Evolutionary conservation across 768 basidiomycete species (phyloP), one percentile per base, ranked within the genome.

Genomic region (Leccinum fibrillosum): DNA sequence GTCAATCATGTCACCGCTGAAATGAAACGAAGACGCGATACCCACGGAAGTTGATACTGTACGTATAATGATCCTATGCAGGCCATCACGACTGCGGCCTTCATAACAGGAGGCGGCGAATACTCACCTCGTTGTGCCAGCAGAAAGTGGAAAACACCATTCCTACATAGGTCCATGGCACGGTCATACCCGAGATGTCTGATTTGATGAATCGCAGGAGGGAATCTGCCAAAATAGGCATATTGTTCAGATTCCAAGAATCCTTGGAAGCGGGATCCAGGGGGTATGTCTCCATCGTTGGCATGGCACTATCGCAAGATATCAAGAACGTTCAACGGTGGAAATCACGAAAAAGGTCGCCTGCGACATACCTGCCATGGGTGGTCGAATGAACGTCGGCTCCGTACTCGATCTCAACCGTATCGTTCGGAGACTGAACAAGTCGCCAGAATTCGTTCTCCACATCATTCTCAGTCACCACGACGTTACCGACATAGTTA

Each of bases 91-190:
- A 60, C 63, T 66, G 66, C 69, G 58, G 60, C 44, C 47, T 56
- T 59, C 60, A 45, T 21, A 57, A 60, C 55, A 66, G 54, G 58
- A 47, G 53, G 58, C 23, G 62, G 61, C 49, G 63, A 48, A 47
- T 61, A 67, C 78, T 56, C 65, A 90, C 91, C 84, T 94, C 95
- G 68, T 99, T 99, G 76, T 99, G 97, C 97, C 97, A 99, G 71
- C 96, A 98, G 74, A 99, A 99, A 3, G 97, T 96, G 13, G 95
- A 96, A 72, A 99, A 99, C 17, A 94, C 81, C 96, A 98, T 98
- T 49, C 97, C 97, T 60, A 98, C 93, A 72, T 99, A 99, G 37
- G 92, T 97, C 95, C 94, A 98, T 11, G 95, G 95, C 10, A 98
- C 93, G 2, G 96, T 98, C 96, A 99, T 99, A 13, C 97, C 97